Percentiles rank a stretch among this genome's conserved stretches.
Conservation (phyloP, 1,284 basidiomycete genomes). For the Coriolopsis trogii region DNA sequence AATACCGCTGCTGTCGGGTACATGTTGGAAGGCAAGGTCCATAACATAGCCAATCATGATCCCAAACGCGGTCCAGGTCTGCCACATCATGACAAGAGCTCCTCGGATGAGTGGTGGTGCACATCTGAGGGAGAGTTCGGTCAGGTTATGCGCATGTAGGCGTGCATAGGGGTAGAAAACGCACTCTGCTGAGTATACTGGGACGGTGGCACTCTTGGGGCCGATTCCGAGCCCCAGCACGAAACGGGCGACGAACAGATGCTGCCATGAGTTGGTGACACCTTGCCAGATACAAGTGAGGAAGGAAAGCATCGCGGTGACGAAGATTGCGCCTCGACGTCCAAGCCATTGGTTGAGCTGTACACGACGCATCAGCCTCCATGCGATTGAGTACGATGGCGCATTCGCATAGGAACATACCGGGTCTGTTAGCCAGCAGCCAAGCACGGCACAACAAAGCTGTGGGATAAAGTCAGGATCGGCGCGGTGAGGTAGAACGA, state of each 20-base stretch:
- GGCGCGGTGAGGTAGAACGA: not conserved
- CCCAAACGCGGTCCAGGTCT: conserved; percentile 78
- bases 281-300: conserved; percentile 72
- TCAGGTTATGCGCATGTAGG: not conserved
- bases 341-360: conserved; percentile 66
- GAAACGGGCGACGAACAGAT: conserved; percentile 71
- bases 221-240: conserved; percentile 74
- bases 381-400: not conserved
- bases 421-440: conserved; percentile 69
- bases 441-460: conserved; percentile 60
- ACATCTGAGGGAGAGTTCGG: conserved; percentile 31
- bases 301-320: conserved; percentile 65
- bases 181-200: conserved; percentile 67
- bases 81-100: conserved; percentile 80
- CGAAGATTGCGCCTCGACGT: conserved; percentile 75
- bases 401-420: not conserved
- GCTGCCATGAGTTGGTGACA: conserved; percentile 71
- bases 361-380: no score
- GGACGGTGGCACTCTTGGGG: conserved; percentile 66
- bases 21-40: conserved; percentile 58
- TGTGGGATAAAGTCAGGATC: conserved; percentile 15
- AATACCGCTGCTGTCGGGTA: conserved; percentile 47
- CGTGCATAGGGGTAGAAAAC: no score
- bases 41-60: conserved; percentile 65
- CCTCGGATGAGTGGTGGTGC: conserved; percentile 75